These are phyloP conservation scores for Heteromeles arbutifolia DNA, from an alignment of 306 rosid species.

Conservation along the genomic window DNA sequence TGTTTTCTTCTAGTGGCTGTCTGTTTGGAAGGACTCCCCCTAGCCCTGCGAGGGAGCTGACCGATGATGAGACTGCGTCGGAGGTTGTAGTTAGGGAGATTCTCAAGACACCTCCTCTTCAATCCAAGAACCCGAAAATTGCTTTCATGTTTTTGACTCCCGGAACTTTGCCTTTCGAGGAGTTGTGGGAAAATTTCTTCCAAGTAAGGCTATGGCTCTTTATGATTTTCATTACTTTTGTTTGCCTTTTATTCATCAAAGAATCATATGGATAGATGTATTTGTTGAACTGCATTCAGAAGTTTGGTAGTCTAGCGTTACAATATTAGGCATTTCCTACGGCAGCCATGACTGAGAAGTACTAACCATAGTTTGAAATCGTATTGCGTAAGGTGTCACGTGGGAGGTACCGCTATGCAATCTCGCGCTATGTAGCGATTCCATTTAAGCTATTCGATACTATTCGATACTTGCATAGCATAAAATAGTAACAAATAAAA, in stretches of 20 bases:
- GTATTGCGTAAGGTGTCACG: too few species aligned
- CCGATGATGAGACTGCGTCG: conserved; percentile 60
- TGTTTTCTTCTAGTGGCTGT: conserved; percentile 45
- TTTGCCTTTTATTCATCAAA: neutral
- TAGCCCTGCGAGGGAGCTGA: conserved; percentile 32
- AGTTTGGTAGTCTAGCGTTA: neutral
- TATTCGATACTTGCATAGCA: too few species aligned
- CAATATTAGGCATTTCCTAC: neutral
- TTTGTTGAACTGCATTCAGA: neutral
- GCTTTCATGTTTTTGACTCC: conserved; percentile 95
- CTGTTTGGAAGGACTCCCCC: conserved; percentile 16
- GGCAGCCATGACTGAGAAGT: neutral
- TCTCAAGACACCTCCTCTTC: conserved; percentile 40
- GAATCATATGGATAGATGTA: neutral
- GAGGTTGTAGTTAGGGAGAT: conserved; percentile 61
- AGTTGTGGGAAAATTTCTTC: conserved; percentile 82
- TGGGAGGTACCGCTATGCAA: too few species aligned
- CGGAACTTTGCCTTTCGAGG: conserved; percentile 80
- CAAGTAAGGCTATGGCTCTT: conserved; percentile 36
- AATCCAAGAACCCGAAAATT: conserved; percentile 54
- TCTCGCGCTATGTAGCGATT: too few species aligned
- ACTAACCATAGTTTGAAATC: too few species aligned
- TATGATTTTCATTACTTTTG: neutral
- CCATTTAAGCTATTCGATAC: too few species aligned
- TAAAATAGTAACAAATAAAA: too few species aligned